These are phyloP conservation scores for Saccharomyces eubayanus DNA, from an alignment of 805 yeast genomes.

Conservation along the genomic window DNA sequence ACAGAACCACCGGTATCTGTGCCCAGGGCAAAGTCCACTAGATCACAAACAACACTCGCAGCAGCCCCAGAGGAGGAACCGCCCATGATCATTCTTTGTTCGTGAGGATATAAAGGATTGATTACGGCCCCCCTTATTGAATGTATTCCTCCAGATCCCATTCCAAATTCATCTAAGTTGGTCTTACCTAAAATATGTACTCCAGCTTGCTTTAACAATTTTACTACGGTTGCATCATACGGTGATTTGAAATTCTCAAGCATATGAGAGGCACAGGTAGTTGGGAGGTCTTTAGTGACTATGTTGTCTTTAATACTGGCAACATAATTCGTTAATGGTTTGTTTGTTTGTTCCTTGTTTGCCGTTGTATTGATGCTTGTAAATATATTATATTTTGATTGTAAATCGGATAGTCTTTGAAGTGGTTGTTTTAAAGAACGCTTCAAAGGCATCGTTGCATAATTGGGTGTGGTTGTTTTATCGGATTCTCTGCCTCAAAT, in stretches of 20 bases:
- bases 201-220: slow-evolving; percentile 45
- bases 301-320: slow-evolving; percentile 75
- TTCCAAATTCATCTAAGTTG: slow-evolving; percentile 94
- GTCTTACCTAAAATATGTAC: slow-evolving; percentile 64
- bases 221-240: slow-evolving; percentile 67
- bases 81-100: slow-evolving; percentile 48
- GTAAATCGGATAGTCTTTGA: slow-evolving; percentile 14
- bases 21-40: slow-evolving; percentile 68
- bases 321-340: slow-evolving; percentile 27
- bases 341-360: neutral
- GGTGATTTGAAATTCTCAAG: slow-evolving; percentile 61
- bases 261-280: slow-evolving; percentile 73
- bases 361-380: slow-evolving; percentile 31
- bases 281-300: slow-evolving; percentile 52
- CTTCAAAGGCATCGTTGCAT: slow-evolving; percentile 6
- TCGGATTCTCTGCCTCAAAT: neutral
- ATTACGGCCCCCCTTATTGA: slow-evolving; percentile 49
- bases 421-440: slow-evolving; percentile 7
- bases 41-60: slow-evolving; percentile 71
- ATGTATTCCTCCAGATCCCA: slow-evolving; percentile 73
- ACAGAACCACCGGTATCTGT: slow-evolving; percentile 98
- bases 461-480: neutral
- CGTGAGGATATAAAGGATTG: slow-evolving; percentile 41
- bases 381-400: slow-evolving; percentile 35
- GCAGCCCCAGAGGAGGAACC: slow-evolving; percentile 98